Evolutionary conservation across 371 early-diverging fungal species (phyloP).

Genomic region (Actinomucor elegans): DNA sequence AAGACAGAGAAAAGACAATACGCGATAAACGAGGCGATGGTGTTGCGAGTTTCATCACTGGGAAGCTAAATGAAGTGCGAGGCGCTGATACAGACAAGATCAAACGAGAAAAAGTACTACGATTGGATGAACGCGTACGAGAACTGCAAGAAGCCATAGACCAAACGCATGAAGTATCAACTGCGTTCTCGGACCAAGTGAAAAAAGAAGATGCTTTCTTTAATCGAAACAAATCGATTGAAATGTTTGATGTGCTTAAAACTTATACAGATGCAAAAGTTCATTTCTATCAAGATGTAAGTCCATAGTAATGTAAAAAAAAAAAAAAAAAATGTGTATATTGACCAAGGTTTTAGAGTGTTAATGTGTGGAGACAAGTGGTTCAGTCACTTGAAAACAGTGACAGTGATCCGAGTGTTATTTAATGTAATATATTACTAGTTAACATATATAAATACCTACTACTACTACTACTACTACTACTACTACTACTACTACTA

Average conservation of each 20-base stretch:
- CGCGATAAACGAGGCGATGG: conserved; percentile 52
- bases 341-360: conserved; percentile 31
- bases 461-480: background rate
- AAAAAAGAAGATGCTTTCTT: conserved; percentile 81
- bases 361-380: conserved; percentile 67
- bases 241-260: conserved; percentile 74
- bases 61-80: conserved; percentile 86
- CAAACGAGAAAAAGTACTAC: conserved; percentile 72
- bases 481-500: background rate
- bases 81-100: conserved; percentile 86
- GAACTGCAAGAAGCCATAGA: conserved; percentile 88
- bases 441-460: background rate
- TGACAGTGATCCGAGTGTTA: background rate
- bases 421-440: background rate
- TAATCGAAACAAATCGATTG: conserved; percentile 72
- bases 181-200: conserved; percentile 78
- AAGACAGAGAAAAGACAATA: conserved; percentile 60
- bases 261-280: conserved; percentile 77
- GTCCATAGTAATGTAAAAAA: too few species aligned
- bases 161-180: conserved; percentile 66
- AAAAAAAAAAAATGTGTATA: too few species aligned
- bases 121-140: conserved; percentile 68
- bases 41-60: conserved; percentile 75
- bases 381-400: conserved; percentile 55
- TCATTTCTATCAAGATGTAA: conserved; percentile 77